These are phyloP conservation scores for Aspergillus sp. DNA, from an alignment of 2,329 filamentous ascomycete genomes.

Conservation along the genomic window DNA sequence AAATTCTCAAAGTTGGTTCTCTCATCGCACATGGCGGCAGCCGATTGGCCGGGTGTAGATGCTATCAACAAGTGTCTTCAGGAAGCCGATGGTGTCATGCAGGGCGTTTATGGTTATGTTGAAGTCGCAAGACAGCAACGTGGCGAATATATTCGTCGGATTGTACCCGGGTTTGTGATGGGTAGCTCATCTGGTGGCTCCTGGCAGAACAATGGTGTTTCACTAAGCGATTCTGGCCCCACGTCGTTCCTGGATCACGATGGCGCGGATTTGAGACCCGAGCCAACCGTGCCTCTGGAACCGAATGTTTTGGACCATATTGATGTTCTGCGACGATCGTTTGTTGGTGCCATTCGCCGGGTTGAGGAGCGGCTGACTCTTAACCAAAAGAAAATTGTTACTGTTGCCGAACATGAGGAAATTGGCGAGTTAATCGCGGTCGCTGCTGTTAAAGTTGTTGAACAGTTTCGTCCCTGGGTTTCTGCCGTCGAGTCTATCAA, in stretches of 20 bases:
- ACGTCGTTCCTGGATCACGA: constrained; percentile 80
- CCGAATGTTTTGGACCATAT: constrained; percentile 75
- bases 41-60: constrained; percentile 92
- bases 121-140: constrained; percentile 91
- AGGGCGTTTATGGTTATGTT: constrained; percentile 94
- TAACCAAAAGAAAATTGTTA: constrained; percentile 82
- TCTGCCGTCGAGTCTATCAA: constrained; percentile 90
- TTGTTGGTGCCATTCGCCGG: constrained; percentile 81
- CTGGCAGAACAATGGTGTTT: constrained; percentile 71
- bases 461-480: constrained; percentile 88
- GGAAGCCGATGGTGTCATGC: constrained; percentile 93
- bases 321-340: constrained; percentile 79
- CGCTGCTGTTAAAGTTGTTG: constrained; percentile 75
- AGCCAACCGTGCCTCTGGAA: constrained; percentile 75
- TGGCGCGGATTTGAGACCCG: constrained; percentile 69
- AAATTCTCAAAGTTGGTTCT: constrained; percentile 99
- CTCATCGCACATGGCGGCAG: constrained; percentile 94
- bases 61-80: constrained; percentile 93
- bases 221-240: constrained; percentile 63
- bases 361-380: constrained; percentile 80
- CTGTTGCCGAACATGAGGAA: constrained; percentile 71
- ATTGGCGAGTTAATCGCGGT: constrained; percentile 81
- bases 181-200: constrained; percentile 80
- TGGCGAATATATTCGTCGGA: constrained; percentile 87
- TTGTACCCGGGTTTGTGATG: constrained; percentile 89